These are phyloP conservation scores for Ceratocystis smalleyi DNA, from an alignment of 2,329 filamentous ascomycete species.

Conservation along the genomic window DNA sequence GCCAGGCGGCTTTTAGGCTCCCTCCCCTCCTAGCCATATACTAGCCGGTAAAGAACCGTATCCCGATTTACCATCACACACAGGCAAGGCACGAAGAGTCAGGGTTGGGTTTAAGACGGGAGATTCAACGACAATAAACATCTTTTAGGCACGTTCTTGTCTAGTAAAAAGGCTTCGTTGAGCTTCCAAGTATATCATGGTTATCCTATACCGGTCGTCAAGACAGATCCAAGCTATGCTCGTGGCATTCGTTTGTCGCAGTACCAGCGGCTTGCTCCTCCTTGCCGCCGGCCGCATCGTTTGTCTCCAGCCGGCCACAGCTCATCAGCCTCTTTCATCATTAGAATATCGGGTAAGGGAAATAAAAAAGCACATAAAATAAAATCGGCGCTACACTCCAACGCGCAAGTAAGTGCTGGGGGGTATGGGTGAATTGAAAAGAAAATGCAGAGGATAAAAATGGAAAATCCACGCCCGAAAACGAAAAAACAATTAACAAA, in stretches of 20 bases:
- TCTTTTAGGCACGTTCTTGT: not conserved
- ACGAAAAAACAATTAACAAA: too few species aligned
- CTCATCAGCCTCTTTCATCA: not conserved
- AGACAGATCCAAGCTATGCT: not conserved
- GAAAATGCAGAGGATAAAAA: not conserved
- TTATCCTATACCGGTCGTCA: not conserved
- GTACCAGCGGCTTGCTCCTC: not conserved
- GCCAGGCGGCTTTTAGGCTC: too few species aligned
- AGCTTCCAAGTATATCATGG: not conserved
- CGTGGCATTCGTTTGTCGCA: not conserved
- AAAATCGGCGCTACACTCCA: slow-evolving; percentile 5
- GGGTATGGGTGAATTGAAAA: slow-evolving; percentile 6
- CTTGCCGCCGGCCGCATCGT: not conserved
- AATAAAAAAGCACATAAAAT: not conserved
- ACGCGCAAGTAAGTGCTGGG: slow-evolving; percentile 1
- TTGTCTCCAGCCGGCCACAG: not conserved
- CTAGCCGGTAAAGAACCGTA: too few species aligned
- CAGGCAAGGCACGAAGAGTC: too few species aligned
- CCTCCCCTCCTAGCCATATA: too few species aligned
- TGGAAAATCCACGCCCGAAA: not conserved
- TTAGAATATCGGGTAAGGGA: slow-evolving; percentile 2
- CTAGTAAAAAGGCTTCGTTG: not conserved
- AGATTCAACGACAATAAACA: not conserved
- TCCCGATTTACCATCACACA: too few species aligned
- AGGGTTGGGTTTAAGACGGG: too few species aligned